Percentiles rank a stretch among this genome's conserved stretches.
phyloP scores from a whole-genome alignment of 116 monocot genomes.

The Posidonia oceanica region DNA sequence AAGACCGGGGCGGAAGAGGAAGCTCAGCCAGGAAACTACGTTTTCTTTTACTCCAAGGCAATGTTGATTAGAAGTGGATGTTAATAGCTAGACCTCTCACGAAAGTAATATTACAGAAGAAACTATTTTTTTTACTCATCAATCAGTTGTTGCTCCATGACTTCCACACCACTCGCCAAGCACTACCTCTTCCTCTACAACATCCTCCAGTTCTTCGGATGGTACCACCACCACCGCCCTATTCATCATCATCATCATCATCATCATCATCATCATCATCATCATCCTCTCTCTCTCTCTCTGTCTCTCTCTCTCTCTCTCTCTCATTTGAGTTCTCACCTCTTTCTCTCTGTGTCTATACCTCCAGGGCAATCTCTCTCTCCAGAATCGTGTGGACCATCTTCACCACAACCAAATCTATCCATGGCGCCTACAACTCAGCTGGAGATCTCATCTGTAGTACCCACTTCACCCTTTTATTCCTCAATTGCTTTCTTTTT shows the following conservation, averaged over 20 bases:
- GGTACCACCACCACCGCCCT: constrained; percentile 15
- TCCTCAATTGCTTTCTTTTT: neutral
- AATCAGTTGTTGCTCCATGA: neutral
- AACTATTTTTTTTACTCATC: too few species aligned
- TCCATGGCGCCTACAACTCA: constrained; percentile 47
- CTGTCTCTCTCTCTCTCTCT: constrained; percentile 9
- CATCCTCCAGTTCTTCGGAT: constrained; percentile 58
- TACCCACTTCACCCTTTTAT: neutral
- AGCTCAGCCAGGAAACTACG: too few species aligned
- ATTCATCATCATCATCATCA: neutral
- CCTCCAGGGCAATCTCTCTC: constrained; percentile 39
- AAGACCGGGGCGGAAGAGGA: too few species aligned
- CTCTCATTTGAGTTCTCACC: constrained; percentile 1
- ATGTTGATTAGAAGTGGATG: too few species aligned
- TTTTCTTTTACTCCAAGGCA: too few species aligned
- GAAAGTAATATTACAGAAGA: too few species aligned
- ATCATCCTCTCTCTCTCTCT: neutral
- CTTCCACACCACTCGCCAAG: neutral
- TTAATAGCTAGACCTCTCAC: too few species aligned
- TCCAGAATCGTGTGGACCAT: constrained; percentile 25
- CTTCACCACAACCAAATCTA: constrained; percentile 15
- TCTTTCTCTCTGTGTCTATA: neutral
- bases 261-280: too few species aligned
- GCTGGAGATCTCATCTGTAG: constrained; percentile 75
- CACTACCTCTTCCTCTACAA: constrained; percentile 70